Conservation (phyloP, 2,329 filamentous ascomycete species). For the Nemania sp. region DNA sequence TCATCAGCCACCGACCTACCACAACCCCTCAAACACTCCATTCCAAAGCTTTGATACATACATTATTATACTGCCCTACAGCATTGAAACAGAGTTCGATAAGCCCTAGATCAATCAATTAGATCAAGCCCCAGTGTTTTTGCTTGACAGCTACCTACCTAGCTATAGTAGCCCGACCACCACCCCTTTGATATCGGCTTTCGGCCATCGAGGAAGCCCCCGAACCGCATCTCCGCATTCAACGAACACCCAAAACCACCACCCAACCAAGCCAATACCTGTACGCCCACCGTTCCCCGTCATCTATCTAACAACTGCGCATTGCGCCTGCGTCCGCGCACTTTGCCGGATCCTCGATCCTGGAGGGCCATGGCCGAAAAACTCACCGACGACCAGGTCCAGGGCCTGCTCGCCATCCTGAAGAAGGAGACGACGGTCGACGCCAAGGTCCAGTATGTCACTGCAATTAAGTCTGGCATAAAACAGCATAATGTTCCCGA, state of each 20-base stretch:
- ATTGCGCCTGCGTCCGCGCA: slow-evolving; percentile 34
- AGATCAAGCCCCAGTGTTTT: no score
- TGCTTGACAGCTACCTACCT: slow-evolving; percentile 4
- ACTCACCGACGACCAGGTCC: slow-evolving; percentile 70
- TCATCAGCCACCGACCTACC: not conserved
- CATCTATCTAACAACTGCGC: slow-evolving; percentile 14
- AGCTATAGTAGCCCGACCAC: not conserved
- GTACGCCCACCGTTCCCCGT: slow-evolving; percentile 4
- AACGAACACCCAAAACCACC: not conserved
- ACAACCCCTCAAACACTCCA: slow-evolving; percentile 16
- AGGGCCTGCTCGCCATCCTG: slow-evolving; percentile 64
- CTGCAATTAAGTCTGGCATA: slow-evolving; percentile 84
- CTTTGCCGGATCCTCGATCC: slow-evolving; percentile 46
- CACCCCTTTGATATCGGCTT: not conserved
- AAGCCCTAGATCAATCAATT: not conserved
- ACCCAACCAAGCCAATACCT: not conserved
- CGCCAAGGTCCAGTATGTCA: slow-evolving; percentile 77
- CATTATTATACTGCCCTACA: not conserved
- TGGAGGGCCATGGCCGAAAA: slow-evolving; percentile 63
- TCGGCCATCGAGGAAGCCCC: not conserved
- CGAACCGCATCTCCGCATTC: slow-evolving; percentile 18
- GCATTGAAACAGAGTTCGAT: not conserved
- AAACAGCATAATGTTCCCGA: slow-evolving; percentile 94
- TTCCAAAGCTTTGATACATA: slow-evolving; percentile 14
- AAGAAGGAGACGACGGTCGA: slow-evolving; percentile 75